phyloP scores from a whole-genome alignment of 768 basidiomycete genomes.

The Hygrophoropsis aurantiaca region DNA sequence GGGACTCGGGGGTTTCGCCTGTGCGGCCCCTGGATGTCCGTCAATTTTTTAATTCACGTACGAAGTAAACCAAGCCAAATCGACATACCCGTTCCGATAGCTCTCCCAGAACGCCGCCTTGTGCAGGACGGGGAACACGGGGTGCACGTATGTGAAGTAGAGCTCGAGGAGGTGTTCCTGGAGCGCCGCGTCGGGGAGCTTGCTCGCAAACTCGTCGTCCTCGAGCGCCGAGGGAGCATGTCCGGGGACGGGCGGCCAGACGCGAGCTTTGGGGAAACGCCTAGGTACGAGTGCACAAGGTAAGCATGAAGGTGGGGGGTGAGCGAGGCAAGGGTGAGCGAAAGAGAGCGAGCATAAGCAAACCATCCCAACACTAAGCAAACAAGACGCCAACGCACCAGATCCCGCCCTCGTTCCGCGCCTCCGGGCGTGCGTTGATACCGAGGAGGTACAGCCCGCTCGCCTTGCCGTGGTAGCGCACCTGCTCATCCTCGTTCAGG shows the following conservation, averaged over 20 bases:
- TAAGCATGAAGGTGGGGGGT: constrained; percentile 6
- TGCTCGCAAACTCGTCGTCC: constrained; percentile 37
- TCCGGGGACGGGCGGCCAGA: constrained; percentile 69
- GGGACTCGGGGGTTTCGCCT: constrained; percentile 31
- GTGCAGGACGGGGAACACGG: constrained; percentile 74
- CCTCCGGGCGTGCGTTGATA: constrained; percentile 56
- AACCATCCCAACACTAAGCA: too few relatives aligned
- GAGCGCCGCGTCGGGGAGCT: constrained; percentile 54
- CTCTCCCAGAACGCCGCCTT: constrained; percentile 67
- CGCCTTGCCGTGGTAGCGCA: constrained; percentile 84
- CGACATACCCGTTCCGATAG: constrained; percentile 41
- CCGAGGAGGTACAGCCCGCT: constrained; percentile 78
- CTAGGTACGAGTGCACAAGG: constrained; percentile 35
- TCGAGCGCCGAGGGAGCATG: constrained; percentile 26
- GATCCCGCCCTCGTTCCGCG: constrained; percentile 72
- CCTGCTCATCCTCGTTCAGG: constrained; percentile 83
- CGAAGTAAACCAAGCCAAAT: neutral
- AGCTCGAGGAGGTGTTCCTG: constrained; percentile 73
- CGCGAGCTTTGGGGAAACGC: constrained; percentile 86
- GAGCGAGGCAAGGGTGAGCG: constrained; percentile 1
- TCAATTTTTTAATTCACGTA: too few relatives aligned
- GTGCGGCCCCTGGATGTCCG: neutral
- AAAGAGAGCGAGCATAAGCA: constrained; percentile 4
- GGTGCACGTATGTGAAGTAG: constrained; percentile 83
- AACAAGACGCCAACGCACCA: constrained; percentile 48